These are phyloP conservation scores for Cryptococcus sp. DNA, from an alignment of 1,284 basidiomycete species.

Conservation along the genomic window DNA sequence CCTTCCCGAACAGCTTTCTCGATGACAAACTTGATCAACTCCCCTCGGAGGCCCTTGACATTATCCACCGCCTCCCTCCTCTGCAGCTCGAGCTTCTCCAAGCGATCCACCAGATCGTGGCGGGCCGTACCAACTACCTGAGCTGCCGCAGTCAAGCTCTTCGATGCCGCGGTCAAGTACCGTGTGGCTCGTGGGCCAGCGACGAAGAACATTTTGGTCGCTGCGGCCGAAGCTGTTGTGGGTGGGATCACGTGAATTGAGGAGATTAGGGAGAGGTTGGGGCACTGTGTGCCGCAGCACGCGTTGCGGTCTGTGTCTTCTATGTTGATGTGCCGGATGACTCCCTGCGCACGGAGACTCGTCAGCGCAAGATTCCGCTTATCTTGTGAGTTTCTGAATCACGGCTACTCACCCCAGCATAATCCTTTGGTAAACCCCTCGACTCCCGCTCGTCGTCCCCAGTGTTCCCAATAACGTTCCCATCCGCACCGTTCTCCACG, in stretches of 20 bases:
- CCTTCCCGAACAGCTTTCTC: slow-evolving; percentile 54
- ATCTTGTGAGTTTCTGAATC: background rate
- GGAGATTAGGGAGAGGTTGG: slow-evolving; percentile 41
- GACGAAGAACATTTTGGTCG: slow-evolving; percentile 75
- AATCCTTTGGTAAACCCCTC: slow-evolving; percentile 62
- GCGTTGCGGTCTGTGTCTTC: slow-evolving; percentile 76
- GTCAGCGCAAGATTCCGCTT: background rate
- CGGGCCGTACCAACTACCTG: slow-evolving; percentile 58
- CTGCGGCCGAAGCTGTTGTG: slow-evolving; percentile 58
- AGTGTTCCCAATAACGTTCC: slow-evolving; percentile 44
- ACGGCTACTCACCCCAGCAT: slow-evolving; percentile 45
- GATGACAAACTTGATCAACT: slow-evolving; percentile 65
- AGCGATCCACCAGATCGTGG: slow-evolving; percentile 66
- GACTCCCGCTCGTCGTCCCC: slow-evolving; percentile 63
- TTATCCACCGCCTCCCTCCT: slow-evolving; percentile 65
- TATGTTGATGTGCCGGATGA: slow-evolving; percentile 77
- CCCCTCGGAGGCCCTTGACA: slow-evolving; percentile 65
- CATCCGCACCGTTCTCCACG: slow-evolving; percentile 11
- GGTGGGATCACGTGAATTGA: slow-evolving; percentile 52
- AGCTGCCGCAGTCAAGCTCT: slow-evolving; percentile 61
- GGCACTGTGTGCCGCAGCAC: slow-evolving; percentile 79
- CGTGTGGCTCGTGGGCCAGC: slow-evolving; percentile 72
- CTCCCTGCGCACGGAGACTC: slow-evolving; percentile 55
- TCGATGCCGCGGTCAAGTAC: slow-evolving; percentile 63
- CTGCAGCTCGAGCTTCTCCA: slow-evolving; percentile 57